phyloP scores from a whole-genome alignment of 2,329 filamentous ascomycete genomes.

The Simplicillium sp. region DNA sequence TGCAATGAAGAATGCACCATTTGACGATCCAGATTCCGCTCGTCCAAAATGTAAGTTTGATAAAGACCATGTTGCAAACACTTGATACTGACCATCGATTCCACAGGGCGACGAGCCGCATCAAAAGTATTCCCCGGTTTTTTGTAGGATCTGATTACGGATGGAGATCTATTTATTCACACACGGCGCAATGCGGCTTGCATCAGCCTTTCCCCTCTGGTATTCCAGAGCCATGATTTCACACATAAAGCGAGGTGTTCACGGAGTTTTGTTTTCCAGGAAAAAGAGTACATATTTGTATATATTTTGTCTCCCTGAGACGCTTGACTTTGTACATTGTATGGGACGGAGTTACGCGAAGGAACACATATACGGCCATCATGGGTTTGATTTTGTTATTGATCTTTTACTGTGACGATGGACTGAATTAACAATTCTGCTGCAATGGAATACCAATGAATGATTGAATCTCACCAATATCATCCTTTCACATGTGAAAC shows the following conservation, averaged over 20 bases:
- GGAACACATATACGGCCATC: too few relatives aligned
- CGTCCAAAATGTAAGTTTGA: constrained; percentile 28
- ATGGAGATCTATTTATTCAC: too few relatives aligned
- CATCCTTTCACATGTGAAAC: background rate
- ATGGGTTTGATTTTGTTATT: too few relatives aligned
- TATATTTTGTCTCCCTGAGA: background rate
- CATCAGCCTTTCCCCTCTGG: background rate
- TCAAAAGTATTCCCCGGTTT: constrained; percentile 34
- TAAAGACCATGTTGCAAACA: background rate
- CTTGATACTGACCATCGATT: background rate
- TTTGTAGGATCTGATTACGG: constrained; percentile 9
- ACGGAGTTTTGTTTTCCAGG: background rate
- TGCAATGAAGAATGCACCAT: constrained; percentile 30
- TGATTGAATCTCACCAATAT: background rate
- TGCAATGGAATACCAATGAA: too few relatives aligned
- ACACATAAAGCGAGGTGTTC: background rate
- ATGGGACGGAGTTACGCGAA: background rate
- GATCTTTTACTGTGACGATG: too few relatives aligned
- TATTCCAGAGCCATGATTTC: background rate
- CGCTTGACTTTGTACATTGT: background rate
- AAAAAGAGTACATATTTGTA: background rate
- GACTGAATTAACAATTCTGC: too few relatives aligned
- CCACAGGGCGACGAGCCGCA: constrained; percentile 30
- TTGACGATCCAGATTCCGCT: constrained; percentile 30
- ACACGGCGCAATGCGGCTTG: background rate